Evolutionary conservation across 2,329 filamentous ascomycete species (phyloP).

Genomic region (Fusarium cicatricum): DNA sequence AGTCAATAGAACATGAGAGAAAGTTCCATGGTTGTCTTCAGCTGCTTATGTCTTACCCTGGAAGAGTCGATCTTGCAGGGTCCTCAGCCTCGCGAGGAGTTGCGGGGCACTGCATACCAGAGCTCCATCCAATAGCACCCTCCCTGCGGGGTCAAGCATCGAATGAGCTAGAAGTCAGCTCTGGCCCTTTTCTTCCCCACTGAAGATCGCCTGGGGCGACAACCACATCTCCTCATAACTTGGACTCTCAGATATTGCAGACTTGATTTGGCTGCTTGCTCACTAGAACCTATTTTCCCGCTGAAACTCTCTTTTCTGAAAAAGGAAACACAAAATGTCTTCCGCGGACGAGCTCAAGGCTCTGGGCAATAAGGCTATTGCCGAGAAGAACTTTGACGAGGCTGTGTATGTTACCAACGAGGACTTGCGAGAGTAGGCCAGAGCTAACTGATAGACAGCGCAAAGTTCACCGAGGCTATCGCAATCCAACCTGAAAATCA

Average conservation of each 20-base stretch:
- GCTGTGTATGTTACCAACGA: conserved; percentile 76
- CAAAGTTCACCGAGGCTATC: conserved; percentile 95
- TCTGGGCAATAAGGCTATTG: conserved; percentile 98
- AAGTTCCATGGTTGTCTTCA: conserved; percentile 22
- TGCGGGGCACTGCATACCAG: conserved; percentile 25
- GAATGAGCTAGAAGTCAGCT: conserved; percentile 55
- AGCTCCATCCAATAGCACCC: conserved; percentile 44
- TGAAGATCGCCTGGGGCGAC: conserved; percentile 38
- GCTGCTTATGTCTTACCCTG: conserved; percentile 25
- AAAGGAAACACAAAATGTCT: conserved; percentile 54
- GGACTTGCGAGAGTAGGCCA: neutral
- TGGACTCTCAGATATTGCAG: conserved; percentile 30
- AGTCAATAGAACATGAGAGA: conserved; percentile 1
- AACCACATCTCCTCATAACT: conserved; percentile 33
- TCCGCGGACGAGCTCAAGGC: conserved; percentile 87
- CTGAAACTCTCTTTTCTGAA: conserved; percentile 5
- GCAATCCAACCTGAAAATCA: conserved; percentile 88
- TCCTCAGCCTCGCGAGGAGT: conserved; percentile 32
- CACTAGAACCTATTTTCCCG: conserved; percentile 13
- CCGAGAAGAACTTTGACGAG: conserved; percentile 94
- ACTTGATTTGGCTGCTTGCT: conserved; percentile 8
- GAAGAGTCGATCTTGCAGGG: conserved; percentile 13
- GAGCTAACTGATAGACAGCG: conserved; percentile 59
- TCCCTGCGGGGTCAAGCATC: conserved; percentile 45
- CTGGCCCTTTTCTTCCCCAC: conserved; percentile 44